Base-by-base conservation (phyloP, 208 protist genomes). In the Trypanosomatidae sp. region DNA sequence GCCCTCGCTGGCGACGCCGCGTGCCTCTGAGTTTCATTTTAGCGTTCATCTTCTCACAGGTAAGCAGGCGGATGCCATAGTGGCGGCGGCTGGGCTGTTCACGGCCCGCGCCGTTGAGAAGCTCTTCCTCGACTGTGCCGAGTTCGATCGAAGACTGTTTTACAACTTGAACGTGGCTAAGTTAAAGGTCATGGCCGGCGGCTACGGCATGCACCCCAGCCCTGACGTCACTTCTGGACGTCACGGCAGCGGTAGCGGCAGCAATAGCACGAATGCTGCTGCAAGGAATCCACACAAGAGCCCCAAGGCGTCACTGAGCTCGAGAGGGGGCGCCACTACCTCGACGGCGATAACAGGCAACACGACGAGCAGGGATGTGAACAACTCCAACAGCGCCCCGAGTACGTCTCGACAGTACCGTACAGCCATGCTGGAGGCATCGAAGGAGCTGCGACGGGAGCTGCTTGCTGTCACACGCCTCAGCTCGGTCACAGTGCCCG, bases 11-110 rank as follows among this genome's bases (percentile, higher is more conserved):
- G 62, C 70, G 8, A 80, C 76, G 7, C 60, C 64, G 41, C 69
- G 73, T 22, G 39, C 30, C 25, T 47, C 25, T 25, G 75, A 82
- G 17, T 93, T 87, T 47, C 77, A 81, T 22, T 93, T 86, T 73
- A 93, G 88, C 67, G 64, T 96, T 43, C 88, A 96, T 76, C 71
- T 94, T 1, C 74, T 93, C 43, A 90, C 76, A 3, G 92, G 92
- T n/a, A 76, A 71, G 49, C 77, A 74, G 41, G 83, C 90, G 2
- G 76, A 89, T 58, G 83, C 84, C 10, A 64, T 94, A 19, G 80
- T 89, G n/a, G 71, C 81, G 30, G 76, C 84, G n/a, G 76, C 67
- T 13, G 80, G 73, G 15, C 47, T 80, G 15, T 55, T 77, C 1
- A 33, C 53, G 9, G 80, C 80, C 0, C 73, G 71, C 25, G 41